phyloP scores from a whole-genome alignment of 495 filamentous ascomycete genomes.

The Lasiosphaeria ovina region DNA sequence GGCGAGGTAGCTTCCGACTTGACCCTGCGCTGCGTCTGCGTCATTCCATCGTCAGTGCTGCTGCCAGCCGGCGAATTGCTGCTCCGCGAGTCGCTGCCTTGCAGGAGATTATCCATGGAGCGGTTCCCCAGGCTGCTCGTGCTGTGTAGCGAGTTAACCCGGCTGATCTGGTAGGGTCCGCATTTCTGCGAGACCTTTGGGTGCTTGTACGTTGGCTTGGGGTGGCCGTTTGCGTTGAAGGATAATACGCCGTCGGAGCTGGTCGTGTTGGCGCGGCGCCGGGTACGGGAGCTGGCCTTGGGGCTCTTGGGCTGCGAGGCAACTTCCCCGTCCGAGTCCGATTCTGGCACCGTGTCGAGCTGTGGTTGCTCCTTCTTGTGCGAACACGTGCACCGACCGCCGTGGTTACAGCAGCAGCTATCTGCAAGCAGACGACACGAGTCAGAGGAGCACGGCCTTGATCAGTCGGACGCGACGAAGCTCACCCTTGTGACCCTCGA shows the following conservation, averaged over 20 bases:
- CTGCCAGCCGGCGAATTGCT: slow-evolving; percentile 39
- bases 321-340: slow-evolving; percentile 51
- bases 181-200: slow-evolving; percentile 81
- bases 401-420: slow-evolving; percentile 87
- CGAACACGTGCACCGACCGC: slow-evolving; percentile 87
- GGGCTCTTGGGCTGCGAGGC: slow-evolving; percentile 41
- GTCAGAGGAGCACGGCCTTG: slow-evolving; percentile 45
- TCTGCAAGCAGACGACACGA: slow-evolving; percentile 54
- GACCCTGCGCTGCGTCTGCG: slow-evolving; percentile 52
- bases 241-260: slow-evolving; percentile 81
- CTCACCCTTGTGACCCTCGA: slow-evolving; percentile 57
- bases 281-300: slow-evolving; percentile 57
- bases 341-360: slow-evolving; percentile 72
- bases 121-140: slow-evolving; percentile 55
- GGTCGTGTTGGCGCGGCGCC: slow-evolving; percentile 68
- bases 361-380: slow-evolving; percentile 79
- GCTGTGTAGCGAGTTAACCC: slow-evolving; percentile 68
- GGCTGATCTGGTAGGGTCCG: slow-evolving; percentile 79
- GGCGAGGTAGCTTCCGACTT: slow-evolving; percentile 75
- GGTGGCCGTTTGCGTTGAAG: slow-evolving; percentile 88
- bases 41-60: slow-evolving; percentile 18
- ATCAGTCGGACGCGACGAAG: slow-evolving; percentile 37
- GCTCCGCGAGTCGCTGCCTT: slow-evolving; percentile 30
- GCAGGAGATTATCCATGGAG: slow-evolving; percentile 66
- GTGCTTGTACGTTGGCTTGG: slow-evolving; percentile 88